Percentiles rank a stretch among this genome's conserved stretches.
Evolutionary conservation across 176 grass and related monocot species (phyloP).

Genomic region (Puccinellia tenuiflora): DNA sequence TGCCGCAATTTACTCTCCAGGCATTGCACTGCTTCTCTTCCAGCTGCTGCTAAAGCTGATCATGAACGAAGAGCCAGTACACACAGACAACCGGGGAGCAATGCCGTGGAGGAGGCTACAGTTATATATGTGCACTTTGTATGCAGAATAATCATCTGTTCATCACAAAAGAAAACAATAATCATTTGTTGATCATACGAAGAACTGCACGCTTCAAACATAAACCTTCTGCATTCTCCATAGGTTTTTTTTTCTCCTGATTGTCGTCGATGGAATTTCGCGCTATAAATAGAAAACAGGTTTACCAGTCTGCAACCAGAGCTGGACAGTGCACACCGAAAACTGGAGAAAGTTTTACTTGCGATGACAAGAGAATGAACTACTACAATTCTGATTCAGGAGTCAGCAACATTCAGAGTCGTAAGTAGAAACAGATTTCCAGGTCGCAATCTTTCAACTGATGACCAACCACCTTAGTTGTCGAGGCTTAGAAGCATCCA

Average conservation of each 20-base stretch:
- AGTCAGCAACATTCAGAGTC: not conserved
- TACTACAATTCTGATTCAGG: not conserved
- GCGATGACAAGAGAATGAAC: not conserved
- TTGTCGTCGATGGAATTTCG: not conserved
- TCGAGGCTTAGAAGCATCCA: conserved; percentile 2
- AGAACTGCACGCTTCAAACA: not conserved
- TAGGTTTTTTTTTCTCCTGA: not conserved
- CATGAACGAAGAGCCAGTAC: not conserved
- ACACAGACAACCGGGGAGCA: not conserved
- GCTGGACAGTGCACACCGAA: not conserved
- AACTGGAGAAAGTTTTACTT: not conserved
- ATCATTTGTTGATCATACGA: not conserved
- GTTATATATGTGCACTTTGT: not conserved
- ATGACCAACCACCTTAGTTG: not conserved
- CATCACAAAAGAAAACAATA: not conserved
- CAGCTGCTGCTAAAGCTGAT: not conserved
- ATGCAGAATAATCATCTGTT: conserved; percentile 3
- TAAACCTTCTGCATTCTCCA: not conserved
- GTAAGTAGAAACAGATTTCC: not conserved
- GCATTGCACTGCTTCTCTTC: not conserved
- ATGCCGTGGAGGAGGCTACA: not conserved
- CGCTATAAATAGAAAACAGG: not conserved
- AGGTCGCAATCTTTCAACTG: conserved; percentile 1
- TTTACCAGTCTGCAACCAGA: not conserved
- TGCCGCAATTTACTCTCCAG: not conserved